Percentiles rank a stretch among this genome's conserved stretches.
These are phyloP conservation scores for Xylariaceae sp. DNA, from an alignment of 2,329 filamentous ascomycete species.

Conservation along the genomic window DNA sequence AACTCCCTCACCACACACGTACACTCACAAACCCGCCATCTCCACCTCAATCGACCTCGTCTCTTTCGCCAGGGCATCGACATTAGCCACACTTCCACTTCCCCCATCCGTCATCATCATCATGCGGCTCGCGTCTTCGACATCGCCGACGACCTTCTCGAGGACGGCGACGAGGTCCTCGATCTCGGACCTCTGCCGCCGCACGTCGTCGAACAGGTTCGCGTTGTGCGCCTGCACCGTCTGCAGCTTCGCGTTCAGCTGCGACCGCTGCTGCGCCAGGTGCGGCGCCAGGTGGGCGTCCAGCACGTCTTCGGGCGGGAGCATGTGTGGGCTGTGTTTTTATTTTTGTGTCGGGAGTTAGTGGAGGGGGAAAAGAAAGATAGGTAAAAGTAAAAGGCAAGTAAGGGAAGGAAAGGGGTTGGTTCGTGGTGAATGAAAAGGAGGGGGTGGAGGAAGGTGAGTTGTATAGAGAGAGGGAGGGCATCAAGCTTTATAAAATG, in stretches of 20 bases:
- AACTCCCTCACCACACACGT: no score
- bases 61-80: slow-evolving; percentile 45
- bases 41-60: slow-evolving; percentile 40
- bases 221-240: slow-evolving; percentile 54
- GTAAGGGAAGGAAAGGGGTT: not conserved
- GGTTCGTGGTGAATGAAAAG: not conserved
- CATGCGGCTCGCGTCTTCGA: slow-evolving; percentile 47
- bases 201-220: slow-evolving; percentile 45
- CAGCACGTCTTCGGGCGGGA: slow-evolving; percentile 48
- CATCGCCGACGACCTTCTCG: slow-evolving; percentile 47
- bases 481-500: no score
- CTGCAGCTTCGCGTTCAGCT: slow-evolving; percentile 52
- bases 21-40: slow-evolving; percentile 27
- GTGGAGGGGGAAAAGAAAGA: not conserved
- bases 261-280: slow-evolving; percentile 47
- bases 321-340: slow-evolving; percentile 45
- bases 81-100: no score
- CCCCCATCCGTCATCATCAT: slow-evolving; percentile 44
- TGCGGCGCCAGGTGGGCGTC: slow-evolving; percentile 51
- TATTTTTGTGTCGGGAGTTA: no score
- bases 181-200: slow-evolving; percentile 50
- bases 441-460: no score
- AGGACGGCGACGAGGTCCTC: slow-evolving; percentile 44
- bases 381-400: not conserved
- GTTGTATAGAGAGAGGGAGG: no score